phyloP scores from a whole-genome alignment of 176 grass and related monocot species.

The Triticum dicoccoides region DNA sequence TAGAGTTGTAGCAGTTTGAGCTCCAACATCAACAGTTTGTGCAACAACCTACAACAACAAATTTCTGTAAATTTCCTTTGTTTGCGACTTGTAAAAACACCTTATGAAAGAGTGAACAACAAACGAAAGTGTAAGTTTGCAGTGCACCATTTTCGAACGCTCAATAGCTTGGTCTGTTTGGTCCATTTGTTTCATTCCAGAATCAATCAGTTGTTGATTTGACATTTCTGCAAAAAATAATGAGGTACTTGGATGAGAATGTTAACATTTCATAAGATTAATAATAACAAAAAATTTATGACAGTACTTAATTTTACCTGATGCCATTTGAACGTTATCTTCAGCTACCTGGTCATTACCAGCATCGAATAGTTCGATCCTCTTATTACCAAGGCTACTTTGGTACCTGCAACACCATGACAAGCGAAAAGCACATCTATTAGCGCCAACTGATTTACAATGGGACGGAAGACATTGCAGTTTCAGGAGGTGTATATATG shows the following conservation, averaged over 20 bases:
- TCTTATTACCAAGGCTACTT: constrained; percentile 91
- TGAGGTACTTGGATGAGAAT: constrained; percentile 20
- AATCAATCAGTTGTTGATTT: constrained; percentile 85
- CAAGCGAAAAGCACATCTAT: background rate
- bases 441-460: background rate
- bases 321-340: constrained; percentile 71
- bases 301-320: constrained; percentile 42
- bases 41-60: constrained; percentile 68
- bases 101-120: background rate
- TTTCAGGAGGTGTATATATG: background rate
- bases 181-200: constrained; percentile 89
- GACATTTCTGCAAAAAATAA: constrained; percentile 70
- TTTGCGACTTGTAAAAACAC: background rate
- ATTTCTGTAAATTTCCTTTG: constrained; percentile 22
- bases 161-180: constrained; percentile 96
- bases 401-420: constrained; percentile 67
- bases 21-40: constrained; percentile 94
- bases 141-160: constrained; percentile 76
- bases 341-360: constrained; percentile 63
- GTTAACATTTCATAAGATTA: background rate
- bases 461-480: background rate
- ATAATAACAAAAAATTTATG: background rate
- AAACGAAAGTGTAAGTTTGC: background rate
- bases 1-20: constrained; percentile 89
- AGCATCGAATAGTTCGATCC: constrained; percentile 88